Base-by-base conservation (phyloP, 2,329 filamentous ascomycete species). In the Zymoseptoria ardabiliae region DNA sequence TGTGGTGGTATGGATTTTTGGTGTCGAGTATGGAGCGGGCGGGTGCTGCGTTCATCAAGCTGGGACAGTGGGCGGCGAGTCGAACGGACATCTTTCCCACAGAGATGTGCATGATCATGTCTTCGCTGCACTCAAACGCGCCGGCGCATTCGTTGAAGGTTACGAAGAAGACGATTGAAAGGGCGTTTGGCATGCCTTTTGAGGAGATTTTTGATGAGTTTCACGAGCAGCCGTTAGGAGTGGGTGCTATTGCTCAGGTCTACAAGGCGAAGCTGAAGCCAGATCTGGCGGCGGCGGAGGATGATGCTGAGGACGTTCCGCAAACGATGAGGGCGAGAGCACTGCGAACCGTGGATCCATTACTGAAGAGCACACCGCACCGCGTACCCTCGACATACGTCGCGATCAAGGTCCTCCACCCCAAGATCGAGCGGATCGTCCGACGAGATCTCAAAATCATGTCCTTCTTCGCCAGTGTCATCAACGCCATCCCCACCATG, bases 51-150 rank as follows among this genome's bases (percentile, higher is more conserved):
- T 99, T 99, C 71, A 99, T 99, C 77, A 99, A 99, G 86, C 84
- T 99, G 57, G 94, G 94, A 17, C 94, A 99, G 85, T 99, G 94
- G 94, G 94, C 94, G 19, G 94, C 94, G 2, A 97, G 94, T 4
- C 83, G 94, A 72, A 90, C 92, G 50, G 94, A 99, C 75, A 96
- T 99, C 70, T 99, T 99, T 72, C 94, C 94, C 1, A 88, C 83
- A 21, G 87, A 97, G 73, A 85, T 99, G 83, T 99, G 94, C 76
- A 84, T 84, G 50, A 86, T 92, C 72, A 94, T 99, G 93, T 96
- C 92, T 1, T 89, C 91, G 62, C 82, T 99, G 52, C 94, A 99
- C 76, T 97, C 94, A 1, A 86, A 97, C 72, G 93, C 94, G 0
- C 92, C 93, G 0, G 92, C 94, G 1, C 94, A 99, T 74, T 91